These are phyloP conservation scores for Capsella rubella DNA, from an alignment of 441 rosid genomes.

Conservation along the genomic window DNA sequence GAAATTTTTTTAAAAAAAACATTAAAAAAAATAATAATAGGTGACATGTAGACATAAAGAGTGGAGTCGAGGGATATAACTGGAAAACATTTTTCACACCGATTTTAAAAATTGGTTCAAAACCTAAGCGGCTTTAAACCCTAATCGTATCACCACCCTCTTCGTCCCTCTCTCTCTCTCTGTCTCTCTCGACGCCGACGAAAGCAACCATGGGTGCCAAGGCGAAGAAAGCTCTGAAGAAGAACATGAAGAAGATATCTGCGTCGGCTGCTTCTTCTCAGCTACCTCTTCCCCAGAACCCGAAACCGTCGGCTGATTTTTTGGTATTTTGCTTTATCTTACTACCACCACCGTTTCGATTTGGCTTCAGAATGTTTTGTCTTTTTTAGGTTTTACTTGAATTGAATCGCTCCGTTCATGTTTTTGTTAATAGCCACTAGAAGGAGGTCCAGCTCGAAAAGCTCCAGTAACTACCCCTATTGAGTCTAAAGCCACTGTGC, in stretches of 20 bases:
- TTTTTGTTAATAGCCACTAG: conserved; percentile 66
- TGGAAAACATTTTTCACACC: neutral
- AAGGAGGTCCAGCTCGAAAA: conserved; percentile 71
- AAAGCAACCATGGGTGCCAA: conserved; percentile 64
- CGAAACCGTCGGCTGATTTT: conserved; percentile 65
- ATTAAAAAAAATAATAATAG: too few relatives aligned
- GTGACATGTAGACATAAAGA: neutral
- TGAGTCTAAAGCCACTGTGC: conserved; percentile 57
- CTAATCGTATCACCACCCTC: conserved; percentile 7
- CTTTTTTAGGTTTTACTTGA: neutral
- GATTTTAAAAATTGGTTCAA: conserved; percentile 4
- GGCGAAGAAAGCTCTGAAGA: conserved; percentile 74
- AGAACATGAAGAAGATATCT: conserved; percentile 56
- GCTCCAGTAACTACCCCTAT: conserved; percentile 48
- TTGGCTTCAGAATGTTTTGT: neutral
- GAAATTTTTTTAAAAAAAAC: too few relatives aligned
- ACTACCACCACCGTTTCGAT: neutral
- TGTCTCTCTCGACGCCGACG: conserved; percentile 25
- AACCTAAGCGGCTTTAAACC: conserved; percentile 29
- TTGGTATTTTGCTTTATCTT: conserved; percentile 52
- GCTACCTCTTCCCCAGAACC: conserved; percentile 41
- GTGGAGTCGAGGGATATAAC: neutral
- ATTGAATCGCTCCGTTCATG: conserved; percentile 1
- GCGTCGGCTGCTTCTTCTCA: conserved; percentile 42
- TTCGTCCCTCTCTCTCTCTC: neutral